phyloP scores from a whole-genome alignment of 768 basidiomycete species.

The Calocybe gangraenosa region DNA sequence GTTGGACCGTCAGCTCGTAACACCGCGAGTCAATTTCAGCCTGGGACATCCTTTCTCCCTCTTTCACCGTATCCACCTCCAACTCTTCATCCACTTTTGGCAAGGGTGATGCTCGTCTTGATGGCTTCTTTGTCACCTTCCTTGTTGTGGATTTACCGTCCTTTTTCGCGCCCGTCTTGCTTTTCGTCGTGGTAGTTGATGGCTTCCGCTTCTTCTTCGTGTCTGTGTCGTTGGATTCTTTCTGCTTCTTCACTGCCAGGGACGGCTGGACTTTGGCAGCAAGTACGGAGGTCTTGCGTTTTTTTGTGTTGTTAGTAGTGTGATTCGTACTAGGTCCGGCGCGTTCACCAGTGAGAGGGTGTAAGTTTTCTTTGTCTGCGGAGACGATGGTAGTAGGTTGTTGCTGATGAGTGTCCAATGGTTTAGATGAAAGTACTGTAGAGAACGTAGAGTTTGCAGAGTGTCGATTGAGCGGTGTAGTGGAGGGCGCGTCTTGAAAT shows the following conservation, averaged over 20 bases:
- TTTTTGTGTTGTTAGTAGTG: constrained; percentile 37
- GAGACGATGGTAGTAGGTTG: constrained; percentile 30
- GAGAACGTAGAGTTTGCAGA: constrained; percentile 26
- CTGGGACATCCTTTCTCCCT: constrained; percentile 36
- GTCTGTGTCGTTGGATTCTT: constrained; percentile 37
- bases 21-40: constrained; percentile 66
- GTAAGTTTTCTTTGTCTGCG: constrained; percentile 74
- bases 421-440: constrained; percentile 19
- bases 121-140: constrained; percentile 34
- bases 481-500: constrained; percentile 52
- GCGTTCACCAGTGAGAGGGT: constrained; percentile 69
- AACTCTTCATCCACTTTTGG: constrained; percentile 57
- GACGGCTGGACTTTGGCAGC: constrained; percentile 45
- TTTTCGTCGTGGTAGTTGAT: constrained; percentile 25
- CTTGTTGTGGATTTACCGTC: constrained; percentile 30
- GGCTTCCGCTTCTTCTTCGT: constrained; percentile 64
- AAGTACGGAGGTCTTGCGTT: constrained; percentile 60
- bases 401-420: constrained; percentile 11
- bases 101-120: constrained; percentile 52
- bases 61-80: constrained; percentile 23
- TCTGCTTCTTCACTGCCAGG: constrained; percentile 37
- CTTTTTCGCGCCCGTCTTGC: constrained; percentile 33
- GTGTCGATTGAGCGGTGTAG: constrained; percentile 29
- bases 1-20: constrained; percentile 75
- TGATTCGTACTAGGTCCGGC: constrained; percentile 31